These are phyloP conservation scores for Annulohypoxylon nitens DNA, from an alignment of 495 filamentous ascomycete genomes.

Conservation along the genomic window DNA sequence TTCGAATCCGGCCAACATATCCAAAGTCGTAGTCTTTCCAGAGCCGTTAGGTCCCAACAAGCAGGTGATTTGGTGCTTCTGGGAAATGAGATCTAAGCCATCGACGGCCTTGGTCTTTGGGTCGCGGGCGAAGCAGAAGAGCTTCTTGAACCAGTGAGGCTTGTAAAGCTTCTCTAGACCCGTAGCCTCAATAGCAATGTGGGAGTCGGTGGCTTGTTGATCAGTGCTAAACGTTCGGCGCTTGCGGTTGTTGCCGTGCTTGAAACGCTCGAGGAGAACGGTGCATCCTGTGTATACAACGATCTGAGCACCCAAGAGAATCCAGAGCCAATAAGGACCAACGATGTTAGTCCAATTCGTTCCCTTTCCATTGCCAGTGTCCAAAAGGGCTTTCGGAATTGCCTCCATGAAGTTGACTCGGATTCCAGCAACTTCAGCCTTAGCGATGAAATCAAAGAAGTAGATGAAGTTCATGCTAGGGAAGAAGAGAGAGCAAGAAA, in stretches of 20 bases:
- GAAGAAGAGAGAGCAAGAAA: conserved; percentile 70
- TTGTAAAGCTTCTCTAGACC: conserved; percentile 58
- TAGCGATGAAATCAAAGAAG: conserved; percentile 69
- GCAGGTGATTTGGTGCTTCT: conserved; percentile 75
- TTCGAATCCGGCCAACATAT: conserved; percentile 76
- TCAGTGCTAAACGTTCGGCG: conserved; percentile 55
- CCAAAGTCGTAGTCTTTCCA: conserved; percentile 81
- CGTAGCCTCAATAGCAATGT: conserved; percentile 54
- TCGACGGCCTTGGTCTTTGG: conserved; percentile 73
- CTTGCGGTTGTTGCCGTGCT: conserved; percentile 73
- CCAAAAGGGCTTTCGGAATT: conserved; percentile 57
- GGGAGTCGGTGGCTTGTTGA: conserved; percentile 28
- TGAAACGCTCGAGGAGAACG: conserved; percentile 68
- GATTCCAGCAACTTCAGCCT: conserved; percentile 66
- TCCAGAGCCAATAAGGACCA: conserved; percentile 66
- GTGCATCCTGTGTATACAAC: conserved; percentile 70
- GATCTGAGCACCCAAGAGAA: conserved; percentile 72
- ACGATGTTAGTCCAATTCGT: conserved; percentile 58
- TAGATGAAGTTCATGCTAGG: conserved; percentile 76
- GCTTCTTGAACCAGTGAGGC: conserved; percentile 69
- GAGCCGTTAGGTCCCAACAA: conserved; percentile 81
- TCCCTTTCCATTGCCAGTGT: conserved; percentile 5
- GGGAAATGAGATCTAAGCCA: conserved; percentile 67
- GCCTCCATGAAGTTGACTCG: conserved; percentile 63
- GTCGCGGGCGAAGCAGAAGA: conserved; percentile 62